These are phyloP conservation scores for Collariella sp. DNA, from an alignment of 495 filamentous ascomycete genomes.

Conservation along the genomic window DNA sequence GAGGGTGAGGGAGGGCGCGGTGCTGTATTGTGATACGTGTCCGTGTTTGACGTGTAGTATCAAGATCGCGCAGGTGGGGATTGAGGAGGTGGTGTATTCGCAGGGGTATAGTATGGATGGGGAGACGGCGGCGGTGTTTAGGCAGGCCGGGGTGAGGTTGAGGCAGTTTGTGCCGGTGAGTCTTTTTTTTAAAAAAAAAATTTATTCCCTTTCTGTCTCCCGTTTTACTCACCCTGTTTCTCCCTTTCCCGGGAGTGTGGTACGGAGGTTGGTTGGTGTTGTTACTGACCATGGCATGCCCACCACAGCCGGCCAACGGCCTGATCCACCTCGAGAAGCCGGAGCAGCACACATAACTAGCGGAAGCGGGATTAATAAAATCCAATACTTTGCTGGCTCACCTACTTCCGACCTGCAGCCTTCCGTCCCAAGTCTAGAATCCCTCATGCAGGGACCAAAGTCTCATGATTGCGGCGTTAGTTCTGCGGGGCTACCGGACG, in stretches of 20 bases:
- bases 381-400: not conserved
- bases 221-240: too few relatives aligned
- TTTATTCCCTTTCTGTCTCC: too few relatives aligned
- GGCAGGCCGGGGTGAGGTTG: constrained; percentile 64
- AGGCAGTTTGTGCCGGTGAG: constrained; percentile 77
- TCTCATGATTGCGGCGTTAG: too few relatives aligned
- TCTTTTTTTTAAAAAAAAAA: constrained; percentile 16
- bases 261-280: not conserved
- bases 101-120: constrained; percentile 90
- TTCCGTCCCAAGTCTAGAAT: too few relatives aligned
- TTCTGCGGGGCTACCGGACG: too few relatives aligned
- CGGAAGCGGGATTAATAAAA: not conserved
- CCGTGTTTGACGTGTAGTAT: constrained; percentile 97
- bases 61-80: constrained; percentile 94
- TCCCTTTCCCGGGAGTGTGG: not conserved
- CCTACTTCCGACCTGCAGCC: too few relatives aligned
- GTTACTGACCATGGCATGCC: not conserved
- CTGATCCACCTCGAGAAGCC: constrained; percentile 46
- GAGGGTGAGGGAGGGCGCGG: constrained; percentile 67
- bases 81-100: constrained; percentile 88
- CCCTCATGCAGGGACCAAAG: too few relatives aligned
- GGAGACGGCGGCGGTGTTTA: constrained; percentile 71
- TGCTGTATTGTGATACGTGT: constrained; percentile 93
- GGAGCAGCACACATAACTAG: constrained; percentile 14
- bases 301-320: constrained; percentile 42